Base-by-base conservation (phyloP, 495 filamentous ascomycete species). In the Xylaria palmicola region DNA sequence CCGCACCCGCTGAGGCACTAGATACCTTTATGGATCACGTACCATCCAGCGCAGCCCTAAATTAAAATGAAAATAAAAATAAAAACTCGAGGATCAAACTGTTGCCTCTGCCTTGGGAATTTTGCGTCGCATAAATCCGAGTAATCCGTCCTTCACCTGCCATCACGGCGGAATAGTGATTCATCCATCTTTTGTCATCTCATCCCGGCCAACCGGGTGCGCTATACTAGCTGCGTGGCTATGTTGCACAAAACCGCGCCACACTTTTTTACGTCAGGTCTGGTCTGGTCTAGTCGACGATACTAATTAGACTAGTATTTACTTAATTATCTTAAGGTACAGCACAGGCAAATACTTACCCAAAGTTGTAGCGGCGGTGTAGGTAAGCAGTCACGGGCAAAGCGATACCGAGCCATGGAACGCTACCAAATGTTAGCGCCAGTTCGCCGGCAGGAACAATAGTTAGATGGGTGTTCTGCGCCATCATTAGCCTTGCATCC, bases 401-500 rank as follows among this genome's bases (percentile, higher is more conserved):
- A 9, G 37, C 37, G 34, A 41, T 41, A 29, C 1, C 12, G 4
- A 29, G 26, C 9, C 0, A 34, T n/a, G 6, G 2, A 8, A 49
- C 5, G 6, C 2, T n/a, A 50, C 13, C 17, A n/a, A 8, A 3
- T 24, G 50, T 53, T 40, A 41, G 36, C 29, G n/a, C n/a, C n/a
- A n/a, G n/a, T n/a, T n/a, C n/a, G n/a, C n/a, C n/a, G n/a, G n/a
- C n/a, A n/a, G n/a, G n/a, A n/a, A n/a, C n/a, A n/a, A n/a, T n/a
- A n/a, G n/a, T n/a, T n/a, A n/a, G 36, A 40, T 15, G n/a, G 3
- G 37, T 17, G 10, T 27, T 9, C 37, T 43, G 52, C 52, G 52
- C 24, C 37, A 13, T 29, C 52, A 55, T 55, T 55, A 43, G 36
- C 53, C 39, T 56, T 56, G 53, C 53, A 56, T 56, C 37, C 22